phyloP scores from a whole-genome alignment of 176 grass and related monocot species.

The Leersia perrieri region DNA sequence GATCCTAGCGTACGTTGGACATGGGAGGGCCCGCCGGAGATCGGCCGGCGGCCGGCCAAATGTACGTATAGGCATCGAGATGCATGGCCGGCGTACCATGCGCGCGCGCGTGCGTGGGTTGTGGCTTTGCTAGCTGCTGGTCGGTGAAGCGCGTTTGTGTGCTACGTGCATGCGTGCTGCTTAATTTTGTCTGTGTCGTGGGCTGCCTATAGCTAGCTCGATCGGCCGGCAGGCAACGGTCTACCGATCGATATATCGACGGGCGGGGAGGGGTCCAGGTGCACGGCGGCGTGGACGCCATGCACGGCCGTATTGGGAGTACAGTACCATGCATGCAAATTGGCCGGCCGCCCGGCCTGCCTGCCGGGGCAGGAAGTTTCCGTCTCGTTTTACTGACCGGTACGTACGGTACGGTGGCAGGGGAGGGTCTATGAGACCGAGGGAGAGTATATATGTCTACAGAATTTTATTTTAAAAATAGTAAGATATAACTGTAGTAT shows the following conservation, averaged over 20 bases:
- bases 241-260: not conserved
- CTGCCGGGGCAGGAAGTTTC: not conserved
- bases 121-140: too few relatives aligned
- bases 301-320: not conserved
- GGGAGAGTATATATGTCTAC: too few relatives aligned
- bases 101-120: not conserved
- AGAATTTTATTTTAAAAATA: too few relatives aligned
- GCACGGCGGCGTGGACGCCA: not conserved
- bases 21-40: not conserved
- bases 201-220: not conserved
- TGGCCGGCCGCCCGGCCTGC: not conserved
- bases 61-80: too few relatives aligned
- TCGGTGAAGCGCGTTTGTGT: slow-evolving; percentile 33
- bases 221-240: not conserved
- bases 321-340: not conserved
- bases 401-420: too few relatives aligned
- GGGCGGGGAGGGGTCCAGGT: not conserved
- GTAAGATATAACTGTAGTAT: too few relatives aligned
- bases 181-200: too few relatives aligned
- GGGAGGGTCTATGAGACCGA: too few relatives aligned
- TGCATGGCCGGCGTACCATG: too few relatives aligned
- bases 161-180: too few relatives aligned
- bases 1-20: too few relatives aligned
- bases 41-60: slow-evolving; percentile 16
- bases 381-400: too few relatives aligned